A percentile compares a stretch with the other conserved stretches of the same genome.
These are phyloP conservation scores for Kwoniella sp. DNA, from an alignment of 768 basidiomycete species.

Conservation along the genomic window DNA sequence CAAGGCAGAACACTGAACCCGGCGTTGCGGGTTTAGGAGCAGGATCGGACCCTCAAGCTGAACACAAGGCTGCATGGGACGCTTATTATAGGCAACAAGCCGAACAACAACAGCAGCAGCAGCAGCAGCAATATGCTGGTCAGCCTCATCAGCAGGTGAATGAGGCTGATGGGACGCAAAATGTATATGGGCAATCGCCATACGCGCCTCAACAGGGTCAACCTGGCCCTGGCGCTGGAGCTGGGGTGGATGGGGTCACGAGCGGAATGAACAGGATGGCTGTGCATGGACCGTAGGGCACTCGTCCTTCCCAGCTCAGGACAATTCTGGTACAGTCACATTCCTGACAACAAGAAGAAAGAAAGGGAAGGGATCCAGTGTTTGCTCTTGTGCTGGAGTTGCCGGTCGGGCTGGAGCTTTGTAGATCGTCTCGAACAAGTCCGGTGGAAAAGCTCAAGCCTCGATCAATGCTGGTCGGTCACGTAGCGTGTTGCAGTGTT, in stretches of 20 bases:
- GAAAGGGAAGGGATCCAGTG: too few species aligned
- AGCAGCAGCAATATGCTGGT: constrained; percentile 8
- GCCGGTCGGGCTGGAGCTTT: too few species aligned
- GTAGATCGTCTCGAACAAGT: too few species aligned
- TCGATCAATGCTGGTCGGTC: too few species aligned
- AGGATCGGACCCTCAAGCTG: constrained; percentile 41
- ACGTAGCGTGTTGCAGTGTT: too few species aligned
- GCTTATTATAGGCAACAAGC: constrained; percentile 54
- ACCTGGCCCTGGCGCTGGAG: too few species aligned
- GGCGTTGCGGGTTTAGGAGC: constrained; percentile 56
- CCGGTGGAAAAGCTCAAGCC: too few species aligned
- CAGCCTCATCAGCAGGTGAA: constrained; percentile 16
- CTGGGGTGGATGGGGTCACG: constrained; percentile 34
- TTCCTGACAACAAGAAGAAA: too few species aligned
- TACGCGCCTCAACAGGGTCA: constrained; percentile 16
- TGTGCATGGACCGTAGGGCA: constrained; percentile 34
- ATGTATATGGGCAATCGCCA: constrained; percentile 27
- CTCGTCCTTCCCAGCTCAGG: too few species aligned
- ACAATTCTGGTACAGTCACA: too few species aligned
- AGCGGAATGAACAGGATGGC: constrained; percentile 39
- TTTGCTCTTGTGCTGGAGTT: too few species aligned
- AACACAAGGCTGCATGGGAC: constrained; percentile 54
- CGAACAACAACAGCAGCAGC: constrained; percentile 47
- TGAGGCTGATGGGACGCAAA: constrained; percentile 5
- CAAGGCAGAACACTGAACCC: constrained; percentile 52